Conservation (phyloP, 192 early-diverging fungal species). For the Allomyces javanicus region DNA sequence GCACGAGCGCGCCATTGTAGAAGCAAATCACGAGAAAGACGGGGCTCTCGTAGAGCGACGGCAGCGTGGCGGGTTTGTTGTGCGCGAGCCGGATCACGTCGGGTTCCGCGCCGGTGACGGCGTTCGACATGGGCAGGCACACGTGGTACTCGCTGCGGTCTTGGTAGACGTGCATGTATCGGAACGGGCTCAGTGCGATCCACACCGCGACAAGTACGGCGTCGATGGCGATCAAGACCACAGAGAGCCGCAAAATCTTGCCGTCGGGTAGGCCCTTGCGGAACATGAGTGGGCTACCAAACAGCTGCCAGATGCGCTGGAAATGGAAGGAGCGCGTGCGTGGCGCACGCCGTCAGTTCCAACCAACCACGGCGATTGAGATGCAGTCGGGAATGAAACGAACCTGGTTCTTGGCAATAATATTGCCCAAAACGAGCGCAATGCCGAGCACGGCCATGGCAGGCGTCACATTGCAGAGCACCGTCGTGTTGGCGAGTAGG, state of each 20-base stretch:
- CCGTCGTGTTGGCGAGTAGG: not conserved
- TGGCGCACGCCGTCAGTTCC: too few species aligned
- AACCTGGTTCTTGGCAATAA: not conserved
- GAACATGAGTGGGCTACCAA: not conserved
- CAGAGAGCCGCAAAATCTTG: not conserved
- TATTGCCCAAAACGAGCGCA: not conserved
- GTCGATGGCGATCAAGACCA: not conserved
- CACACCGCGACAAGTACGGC: not conserved
- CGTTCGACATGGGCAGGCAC: not conserved
- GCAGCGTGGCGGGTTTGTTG: not conserved
- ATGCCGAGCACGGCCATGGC: not conserved
- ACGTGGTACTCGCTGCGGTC: not conserved
- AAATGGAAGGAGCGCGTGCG: too few species aligned
- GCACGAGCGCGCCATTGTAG: not conserved
- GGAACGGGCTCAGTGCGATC: not conserved
- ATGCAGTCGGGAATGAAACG: too few species aligned
- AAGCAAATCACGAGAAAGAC: not conserved
- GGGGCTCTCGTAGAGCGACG: not conserved
- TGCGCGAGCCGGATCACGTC: too few species aligned
- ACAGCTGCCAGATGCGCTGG: not conserved
- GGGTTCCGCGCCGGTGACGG: too few species aligned
- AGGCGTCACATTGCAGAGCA: not conserved
- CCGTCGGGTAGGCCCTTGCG: not conserved
- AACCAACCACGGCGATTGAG: too few species aligned
- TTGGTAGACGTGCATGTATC: not conserved